These are phyloP conservation scores for Globisporangium orthogonon DNA, from an alignment of 352 stramenopile species.

Conservation along the genomic window DNA sequence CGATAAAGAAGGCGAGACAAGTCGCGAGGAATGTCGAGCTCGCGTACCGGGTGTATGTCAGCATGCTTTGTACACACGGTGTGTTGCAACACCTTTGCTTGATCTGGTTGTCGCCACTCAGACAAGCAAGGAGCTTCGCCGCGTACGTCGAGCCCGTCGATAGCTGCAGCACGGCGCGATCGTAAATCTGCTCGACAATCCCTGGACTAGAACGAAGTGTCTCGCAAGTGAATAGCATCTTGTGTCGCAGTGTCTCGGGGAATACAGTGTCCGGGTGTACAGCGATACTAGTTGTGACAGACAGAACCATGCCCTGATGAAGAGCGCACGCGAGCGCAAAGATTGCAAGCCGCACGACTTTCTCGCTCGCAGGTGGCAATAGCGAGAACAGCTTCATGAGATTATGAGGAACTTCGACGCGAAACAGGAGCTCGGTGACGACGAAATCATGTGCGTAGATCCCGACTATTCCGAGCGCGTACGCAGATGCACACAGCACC, in stretches of 20 bases:
- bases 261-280: conserved; percentile 6
- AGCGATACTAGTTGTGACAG: not conserved
- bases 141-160: conserved; percentile 28
- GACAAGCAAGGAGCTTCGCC: conserved; percentile 24
- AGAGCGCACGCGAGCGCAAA: conserved; percentile 40
- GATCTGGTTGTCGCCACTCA: conserved; percentile 19
- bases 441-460: conserved; percentile 21
- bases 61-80: conserved; percentile 18
- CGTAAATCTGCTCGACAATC: conserved; percentile 20
- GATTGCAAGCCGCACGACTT: conserved; percentile 29
- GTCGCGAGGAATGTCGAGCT: conserved; percentile 25
- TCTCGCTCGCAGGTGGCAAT: conserved; percentile 18
- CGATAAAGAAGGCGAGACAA: conserved; percentile 33
- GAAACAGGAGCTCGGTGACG: conserved; percentile 42
- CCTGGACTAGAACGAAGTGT: conserved; percentile 10
- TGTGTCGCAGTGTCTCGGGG: conserved; percentile 12
- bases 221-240: conserved; percentile 15
- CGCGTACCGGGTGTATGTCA: conserved; percentile 24
- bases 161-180: conserved; percentile 14
- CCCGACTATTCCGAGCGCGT: conserved; percentile 44
- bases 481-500: conserved; percentile 41
- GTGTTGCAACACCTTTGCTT: conserved; percentile 20
- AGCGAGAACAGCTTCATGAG: conserved; percentile 38
- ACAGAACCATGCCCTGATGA: conserved; percentile 23
- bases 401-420: conserved; percentile 35